A percentile compares a stretch with the other conserved stretches of the same genome.
Evolutionary conservation across 2,329 filamentous ascomycete genomes (phyloP).

Genomic region (Microsporum canis): DNA sequence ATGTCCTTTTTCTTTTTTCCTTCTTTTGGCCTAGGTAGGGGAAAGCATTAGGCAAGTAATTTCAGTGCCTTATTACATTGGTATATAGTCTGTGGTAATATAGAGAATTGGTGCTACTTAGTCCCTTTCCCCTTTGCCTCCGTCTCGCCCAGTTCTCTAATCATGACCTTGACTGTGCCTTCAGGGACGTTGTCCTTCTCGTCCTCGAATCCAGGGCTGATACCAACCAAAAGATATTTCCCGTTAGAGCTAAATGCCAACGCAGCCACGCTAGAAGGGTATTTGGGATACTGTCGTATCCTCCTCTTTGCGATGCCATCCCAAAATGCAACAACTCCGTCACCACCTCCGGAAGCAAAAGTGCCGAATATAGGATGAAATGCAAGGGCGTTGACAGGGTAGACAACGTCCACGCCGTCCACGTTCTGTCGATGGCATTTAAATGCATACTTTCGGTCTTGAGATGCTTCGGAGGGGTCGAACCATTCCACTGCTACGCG

Average conservation of each 20-base stretch:
- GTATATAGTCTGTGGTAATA: background rate
- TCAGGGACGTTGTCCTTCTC: constrained; percentile 59
- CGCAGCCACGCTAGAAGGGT: constrained; percentile 64
- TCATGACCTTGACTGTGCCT: constrained; percentile 62
- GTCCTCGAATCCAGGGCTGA: constrained; percentile 80
- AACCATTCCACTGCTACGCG: constrained; percentile 97
- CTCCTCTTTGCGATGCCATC: constrained; percentile 82
- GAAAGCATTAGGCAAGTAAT: background rate
- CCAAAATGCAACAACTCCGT: constrained; percentile 87
- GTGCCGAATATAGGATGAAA: constrained; percentile 77
- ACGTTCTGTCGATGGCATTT: constrained; percentile 82
- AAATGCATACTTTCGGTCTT: constrained; percentile 93
- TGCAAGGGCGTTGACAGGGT: constrained; percentile 78
- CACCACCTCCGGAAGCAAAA: constrained; percentile 80
- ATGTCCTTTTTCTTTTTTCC: background rate
- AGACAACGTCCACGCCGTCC: constrained; percentile 66
- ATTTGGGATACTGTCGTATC: constrained; percentile 80
- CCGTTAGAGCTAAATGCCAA: constrained; percentile 69
- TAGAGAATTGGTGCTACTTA: constrained; percentile 39
- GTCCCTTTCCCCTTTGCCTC: constrained; percentile 78
- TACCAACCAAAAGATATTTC: constrained; percentile 63
- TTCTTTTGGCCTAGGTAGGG: background rate
- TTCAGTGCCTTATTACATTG: background rate
- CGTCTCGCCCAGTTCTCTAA: constrained; percentile 72
- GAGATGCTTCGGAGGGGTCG: constrained; percentile 73